phyloP scores from a whole-genome alignment of 1,284 basidiomycete species.

The Anthracocystis walkeri region DNA sequence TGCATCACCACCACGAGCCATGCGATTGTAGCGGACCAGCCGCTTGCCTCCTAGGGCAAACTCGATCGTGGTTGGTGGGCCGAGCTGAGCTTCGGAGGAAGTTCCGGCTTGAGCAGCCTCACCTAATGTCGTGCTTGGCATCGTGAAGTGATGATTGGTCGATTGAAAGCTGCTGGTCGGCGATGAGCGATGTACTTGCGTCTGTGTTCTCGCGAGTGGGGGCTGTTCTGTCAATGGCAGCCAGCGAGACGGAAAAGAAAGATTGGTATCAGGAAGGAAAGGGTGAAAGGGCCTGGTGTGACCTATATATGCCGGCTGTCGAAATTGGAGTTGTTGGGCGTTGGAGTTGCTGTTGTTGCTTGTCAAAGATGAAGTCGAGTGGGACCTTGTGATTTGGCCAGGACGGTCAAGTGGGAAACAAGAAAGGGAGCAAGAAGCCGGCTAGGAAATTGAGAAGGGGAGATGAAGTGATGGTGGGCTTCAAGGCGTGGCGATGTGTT shows the following conservation, averaged over 20 bases:
- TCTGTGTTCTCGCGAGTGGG: no score
- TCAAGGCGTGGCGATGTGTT: slow-evolving; percentile 1
- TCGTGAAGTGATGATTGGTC: not conserved
- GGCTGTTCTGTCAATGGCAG: no score
- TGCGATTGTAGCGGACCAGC: slow-evolving; percentile 41
- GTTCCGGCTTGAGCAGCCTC: slow-evolving; percentile 12
- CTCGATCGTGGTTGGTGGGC: slow-evolving; percentile 37
- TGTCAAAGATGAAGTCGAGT: slow-evolving; percentile 1
- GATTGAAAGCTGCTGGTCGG: no score
- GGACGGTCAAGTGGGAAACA: slow-evolving; percentile 1
- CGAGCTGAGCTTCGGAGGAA: slow-evolving; percentile 11
- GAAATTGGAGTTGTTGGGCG: not conserved
- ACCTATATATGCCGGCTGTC: slow-evolving; percentile 1
- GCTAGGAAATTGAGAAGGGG: not conserved
- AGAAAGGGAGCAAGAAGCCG: not conserved
- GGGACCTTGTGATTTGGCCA: not conserved
- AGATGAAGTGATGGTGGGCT: slow-evolving; percentile 9
- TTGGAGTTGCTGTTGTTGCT: not conserved
- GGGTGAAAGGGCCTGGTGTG: not conserved
- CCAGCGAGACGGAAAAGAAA: no score
- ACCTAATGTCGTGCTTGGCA: not conserved
- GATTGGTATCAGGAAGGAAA: no score
- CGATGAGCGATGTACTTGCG: not conserved
- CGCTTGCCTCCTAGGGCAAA: slow-evolving; percentile 22
- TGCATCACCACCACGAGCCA: slow-evolving; percentile 31